Percentiles rank a stretch among this genome's conserved stretches.
Evolutionary conservation across 78 protist species (phyloP).

Genomic region (Cavenderia fasciculata): DNA sequence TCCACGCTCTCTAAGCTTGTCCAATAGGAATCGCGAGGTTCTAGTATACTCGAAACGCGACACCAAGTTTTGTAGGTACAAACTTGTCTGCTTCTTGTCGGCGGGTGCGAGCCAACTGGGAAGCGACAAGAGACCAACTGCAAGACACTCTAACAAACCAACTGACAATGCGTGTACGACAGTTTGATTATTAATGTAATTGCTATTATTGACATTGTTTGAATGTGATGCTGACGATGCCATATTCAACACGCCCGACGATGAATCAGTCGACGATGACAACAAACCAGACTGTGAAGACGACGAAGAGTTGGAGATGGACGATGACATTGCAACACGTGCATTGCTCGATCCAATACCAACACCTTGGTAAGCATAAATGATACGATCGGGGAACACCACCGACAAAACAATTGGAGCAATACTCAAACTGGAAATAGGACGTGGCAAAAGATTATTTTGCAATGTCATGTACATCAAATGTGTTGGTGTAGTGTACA

Average conservation of each 20-base stretch:
- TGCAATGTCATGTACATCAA: slow-evolving; percentile 56
- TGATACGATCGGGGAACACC: slow-evolving; percentile 46
- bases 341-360: slow-evolving; percentile 24
- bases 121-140: slow-evolving; percentile 28
- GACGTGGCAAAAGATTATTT: slow-evolving; percentile 37
- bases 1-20: slow-evolving; percentile 28
- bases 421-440: slow-evolving; percentile 1
- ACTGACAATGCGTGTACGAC: slow-evolving; percentile 19
- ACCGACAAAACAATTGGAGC: slow-evolving; percentile 43
- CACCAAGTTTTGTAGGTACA: slow-evolving; percentile 54
- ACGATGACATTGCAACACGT: too few species aligned
- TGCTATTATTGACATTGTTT: too few species aligned
- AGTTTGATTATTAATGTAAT: slow-evolving; percentile 33
- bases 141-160: slow-evolving; percentile 35
- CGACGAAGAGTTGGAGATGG: too few species aligned
- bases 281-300: too few species aligned
- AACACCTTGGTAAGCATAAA: slow-evolving; percentile 46
- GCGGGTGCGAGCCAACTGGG: slow-evolving; percentile 32
- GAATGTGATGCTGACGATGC: too few species aligned
- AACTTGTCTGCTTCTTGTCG: slow-evolving; percentile 23
- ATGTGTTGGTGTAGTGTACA: slow-evolving; percentile 56
- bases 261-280: too few species aligned
- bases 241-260: too few species aligned
- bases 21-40: slow-evolving; percentile 3
- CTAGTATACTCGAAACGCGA: slow-evolving; percentile 31